Conservation (phyloP, 805 yeast genomes). For the Ascoidea asiatica region DNA sequence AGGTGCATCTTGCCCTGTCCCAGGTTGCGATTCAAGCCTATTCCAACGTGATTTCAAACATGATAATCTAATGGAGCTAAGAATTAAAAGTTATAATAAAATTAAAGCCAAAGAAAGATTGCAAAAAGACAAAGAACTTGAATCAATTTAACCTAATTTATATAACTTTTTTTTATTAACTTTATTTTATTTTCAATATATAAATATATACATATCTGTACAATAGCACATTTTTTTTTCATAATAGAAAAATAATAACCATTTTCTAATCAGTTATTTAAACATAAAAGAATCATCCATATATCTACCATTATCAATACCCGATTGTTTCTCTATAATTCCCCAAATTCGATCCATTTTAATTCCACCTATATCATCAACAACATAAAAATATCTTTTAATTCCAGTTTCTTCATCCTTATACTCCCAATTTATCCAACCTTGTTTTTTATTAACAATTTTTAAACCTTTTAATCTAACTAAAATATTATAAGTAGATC, state of each 20-base stretch:
- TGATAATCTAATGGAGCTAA: background rate
- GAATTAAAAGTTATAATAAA: background rate
- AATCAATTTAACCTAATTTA: too few species aligned
- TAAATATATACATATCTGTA: too few species aligned
- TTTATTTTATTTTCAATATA: too few species aligned
- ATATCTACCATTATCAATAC: slow-evolving; percentile 54
- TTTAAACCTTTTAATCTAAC: slow-evolving; percentile 35
- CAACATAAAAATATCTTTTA: slow-evolving; percentile 36
- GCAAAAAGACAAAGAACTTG: too few species aligned
- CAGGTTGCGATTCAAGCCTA: background rate
- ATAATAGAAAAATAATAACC: too few species aligned
- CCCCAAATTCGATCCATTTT: slow-evolving; percentile 83
- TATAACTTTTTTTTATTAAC: too few species aligned
- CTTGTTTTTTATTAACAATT: slow-evolving; percentile 25
- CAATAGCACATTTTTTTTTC: too few species aligned
- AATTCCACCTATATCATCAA: slow-evolving; percentile 68
- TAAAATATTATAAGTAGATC: slow-evolving; percentile 48
- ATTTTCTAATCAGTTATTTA: too few species aligned
- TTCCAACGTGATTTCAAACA: too few species aligned
- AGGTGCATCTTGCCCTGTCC: background rate
- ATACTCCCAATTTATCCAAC: slow-evolving; percentile 34
- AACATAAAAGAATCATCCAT: slow-evolving; percentile 11
- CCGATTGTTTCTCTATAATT: slow-evolving; percentile 55
- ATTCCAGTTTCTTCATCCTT: slow-evolving; percentile 21
- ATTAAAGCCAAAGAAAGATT: background rate